Evolutionary conservation across 2,329 filamentous ascomycete genomes (phyloP).

Genomic region (Hymenoscyphus repandus): DNA sequence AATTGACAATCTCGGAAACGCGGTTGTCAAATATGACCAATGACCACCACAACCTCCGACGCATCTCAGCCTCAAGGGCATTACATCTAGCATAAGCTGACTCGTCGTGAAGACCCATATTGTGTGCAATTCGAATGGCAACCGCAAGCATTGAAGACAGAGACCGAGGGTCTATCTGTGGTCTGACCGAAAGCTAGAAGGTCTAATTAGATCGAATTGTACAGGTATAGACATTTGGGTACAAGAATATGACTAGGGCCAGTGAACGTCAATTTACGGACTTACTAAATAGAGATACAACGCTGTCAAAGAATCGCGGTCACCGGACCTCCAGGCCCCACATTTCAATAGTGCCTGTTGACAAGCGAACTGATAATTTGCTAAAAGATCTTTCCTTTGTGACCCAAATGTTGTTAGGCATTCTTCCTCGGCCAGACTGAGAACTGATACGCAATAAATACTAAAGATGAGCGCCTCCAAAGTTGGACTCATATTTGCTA

Average conservation of each 20-base stretch:
- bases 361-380: slow-evolving; percentile 39
- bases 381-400: slow-evolving; percentile 35
- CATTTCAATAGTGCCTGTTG: slow-evolving; percentile 42
- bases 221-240: no score
- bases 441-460: slow-evolving; percentile 58
- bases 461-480: slow-evolving; percentile 58
- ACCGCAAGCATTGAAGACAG: slow-evolving; percentile 59
- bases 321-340: slow-evolving; percentile 35
- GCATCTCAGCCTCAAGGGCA: slow-evolving; percentile 63
- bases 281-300: slow-evolving; percentile 49
- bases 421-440: slow-evolving; percentile 51
- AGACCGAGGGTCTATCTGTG: slow-evolving; percentile 50
- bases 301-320: slow-evolving; percentile 44
- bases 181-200: slow-evolving; percentile 22
- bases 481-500: slow-evolving; percentile 49
- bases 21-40: slow-evolving; percentile 64
- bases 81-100: slow-evolving; percentile 39
- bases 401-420: slow-evolving; percentile 38
- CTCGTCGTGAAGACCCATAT: slow-evolving; percentile 65
- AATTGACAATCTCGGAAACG: slow-evolving; percentile 60
- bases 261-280: no score
- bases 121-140: slow-evolving; percentile 61
- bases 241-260: no score
- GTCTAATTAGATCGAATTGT: slow-evolving; percentile 7
- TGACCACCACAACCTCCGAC: slow-evolving; percentile 70